A percentile compares a stretch with the other conserved stretches of the same genome.
Conservation (phyloP, 192 early-diverging fungal genomes). For the Geranomyces michiganensis region DNA sequence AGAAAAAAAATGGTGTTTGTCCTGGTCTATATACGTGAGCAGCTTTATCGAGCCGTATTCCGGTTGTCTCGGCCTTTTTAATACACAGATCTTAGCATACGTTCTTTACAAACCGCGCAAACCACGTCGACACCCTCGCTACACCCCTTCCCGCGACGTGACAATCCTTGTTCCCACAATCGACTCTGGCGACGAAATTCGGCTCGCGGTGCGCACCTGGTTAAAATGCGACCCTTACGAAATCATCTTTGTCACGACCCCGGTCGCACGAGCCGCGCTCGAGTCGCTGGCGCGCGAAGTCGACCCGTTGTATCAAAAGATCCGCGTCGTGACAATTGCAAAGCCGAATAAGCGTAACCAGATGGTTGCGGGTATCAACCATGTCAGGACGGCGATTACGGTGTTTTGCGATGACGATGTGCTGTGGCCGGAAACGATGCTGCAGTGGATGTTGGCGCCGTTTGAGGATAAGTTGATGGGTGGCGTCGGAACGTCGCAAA, state of each 20-base stretch:
- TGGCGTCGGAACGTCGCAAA: slow-evolving; percentile 70
- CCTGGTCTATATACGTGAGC: no score
- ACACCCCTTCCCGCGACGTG: slow-evolving; percentile 60
- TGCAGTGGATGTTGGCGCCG: slow-evolving; percentile 68
- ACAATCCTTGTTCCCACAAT: slow-evolving; percentile 79
- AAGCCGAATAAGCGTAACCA: slow-evolving; percentile 53
- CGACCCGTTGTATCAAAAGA: slow-evolving; percentile 70
- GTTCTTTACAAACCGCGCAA: slow-evolving; percentile 62
- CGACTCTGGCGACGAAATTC: slow-evolving; percentile 74
- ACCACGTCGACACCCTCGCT: slow-evolving; percentile 53
- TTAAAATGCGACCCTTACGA: slow-evolving; percentile 65
- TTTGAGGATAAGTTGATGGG: slow-evolving; percentile 75
- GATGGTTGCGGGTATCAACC: slow-evolving; percentile 69
- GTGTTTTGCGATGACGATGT: slow-evolving; percentile 46
- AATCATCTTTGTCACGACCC: slow-evolving; percentile 71
- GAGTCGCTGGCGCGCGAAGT: slow-evolving; percentile 62
- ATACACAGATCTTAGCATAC: slow-evolving; percentile 62
- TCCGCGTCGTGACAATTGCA: slow-evolving; percentile 75
- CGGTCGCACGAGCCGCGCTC: slow-evolving; percentile 40
- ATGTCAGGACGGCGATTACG: slow-evolving; percentile 60
- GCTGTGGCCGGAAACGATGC: slow-evolving; percentile 56
- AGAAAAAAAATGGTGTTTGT: no score
- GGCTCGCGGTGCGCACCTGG: slow-evolving; percentile 65
- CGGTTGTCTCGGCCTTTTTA: no score
- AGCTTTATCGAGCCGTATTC: no score